These are phyloP conservation scores for Suillus decipiens DNA, from an alignment of 768 basidiomycete genomes.

Conservation along the genomic window DNA sequence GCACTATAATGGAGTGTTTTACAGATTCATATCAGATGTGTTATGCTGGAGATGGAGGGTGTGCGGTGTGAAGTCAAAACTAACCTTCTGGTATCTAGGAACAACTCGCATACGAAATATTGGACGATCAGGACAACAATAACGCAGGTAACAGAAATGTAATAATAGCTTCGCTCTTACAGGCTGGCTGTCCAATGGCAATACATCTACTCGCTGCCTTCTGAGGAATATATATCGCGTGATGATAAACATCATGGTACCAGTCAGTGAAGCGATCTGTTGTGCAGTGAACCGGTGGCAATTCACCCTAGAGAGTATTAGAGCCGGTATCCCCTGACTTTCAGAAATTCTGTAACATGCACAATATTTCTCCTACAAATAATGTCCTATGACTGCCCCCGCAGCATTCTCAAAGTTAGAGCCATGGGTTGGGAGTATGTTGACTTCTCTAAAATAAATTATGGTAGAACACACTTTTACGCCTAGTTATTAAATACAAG, in stretches of 20 bases:
- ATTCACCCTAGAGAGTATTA: slow-evolving; percentile 51
- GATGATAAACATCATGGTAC: not conserved
- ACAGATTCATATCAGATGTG: not conserved
- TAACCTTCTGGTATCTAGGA: not conserved
- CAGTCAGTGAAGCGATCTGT: not conserved
- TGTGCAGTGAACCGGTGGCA: not conserved
- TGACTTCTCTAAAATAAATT: not conserved
- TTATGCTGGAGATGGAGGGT: not conserved
- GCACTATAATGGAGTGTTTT: not conserved
- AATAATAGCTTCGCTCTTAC: not conserved
- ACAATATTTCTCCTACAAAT: not conserved
- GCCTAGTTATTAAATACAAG: not conserved
- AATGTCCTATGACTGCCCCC: too few relatives aligned
- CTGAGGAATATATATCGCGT: not conserved
- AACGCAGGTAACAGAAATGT: not conserved
- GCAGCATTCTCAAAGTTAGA: not conserved
- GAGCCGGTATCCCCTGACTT: slow-evolving; percentile 51
- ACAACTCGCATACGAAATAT: not conserved
- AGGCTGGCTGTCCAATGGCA: not conserved
- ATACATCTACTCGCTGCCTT: not conserved
- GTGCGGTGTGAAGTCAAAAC: too few relatives aligned
- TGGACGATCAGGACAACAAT: not conserved
- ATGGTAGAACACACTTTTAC: not conserved
- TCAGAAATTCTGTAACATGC: not conserved
- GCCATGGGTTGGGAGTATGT: not conserved